phyloP scores from a whole-genome alignment of 2,329 filamentous ascomycete genomes.

The Huntiella abstrusa region DNA sequence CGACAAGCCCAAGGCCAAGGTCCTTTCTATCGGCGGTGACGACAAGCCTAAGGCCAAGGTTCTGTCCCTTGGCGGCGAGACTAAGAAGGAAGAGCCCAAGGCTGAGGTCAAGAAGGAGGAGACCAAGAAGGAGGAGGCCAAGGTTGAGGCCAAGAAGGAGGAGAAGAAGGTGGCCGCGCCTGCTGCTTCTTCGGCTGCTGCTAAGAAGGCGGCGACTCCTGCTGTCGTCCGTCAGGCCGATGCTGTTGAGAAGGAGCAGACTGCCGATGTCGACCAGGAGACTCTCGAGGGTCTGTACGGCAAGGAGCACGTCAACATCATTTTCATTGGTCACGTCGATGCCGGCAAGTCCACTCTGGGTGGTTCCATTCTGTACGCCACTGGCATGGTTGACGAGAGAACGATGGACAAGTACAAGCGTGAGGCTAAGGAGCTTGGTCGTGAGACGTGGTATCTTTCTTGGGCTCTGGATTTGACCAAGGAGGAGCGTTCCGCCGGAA shows the following conservation, averaged over 20 bases:
- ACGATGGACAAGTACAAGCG: constrained; percentile 97
- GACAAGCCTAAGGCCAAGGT: constrained; percentile 27
- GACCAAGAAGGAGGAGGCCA: constrained; percentile 23
- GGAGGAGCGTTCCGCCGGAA: constrained; percentile 89
- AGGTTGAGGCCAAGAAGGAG: constrained; percentile 31
- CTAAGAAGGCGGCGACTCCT: constrained; percentile 71
- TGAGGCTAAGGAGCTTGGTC: constrained; percentile 87
- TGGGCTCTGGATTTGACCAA: constrained; percentile 96
- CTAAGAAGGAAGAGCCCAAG: constrained; percentile 7
- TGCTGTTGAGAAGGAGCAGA: constrained; percentile 66
- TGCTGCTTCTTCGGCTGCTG: constrained; percentile 79
- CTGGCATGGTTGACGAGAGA: constrained; percentile 97
- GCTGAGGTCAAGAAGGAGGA: constrained; percentile 16
- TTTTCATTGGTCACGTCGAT: constrained; percentile 96
- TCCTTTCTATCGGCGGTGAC: not conserved
- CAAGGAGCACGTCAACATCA: constrained; percentile 84
- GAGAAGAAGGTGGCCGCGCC: constrained; percentile 35
- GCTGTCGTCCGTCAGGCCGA: constrained; percentile 55
- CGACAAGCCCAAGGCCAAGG: constrained; percentile 28
- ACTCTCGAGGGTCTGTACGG: constrained; percentile 91
- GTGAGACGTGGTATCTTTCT: constrained; percentile 97
- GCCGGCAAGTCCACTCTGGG: constrained; percentile 94
- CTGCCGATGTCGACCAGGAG: constrained; percentile 48
- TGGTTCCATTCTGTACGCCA: constrained; percentile 78
- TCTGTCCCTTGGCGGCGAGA: not conserved